phyloP scores from a whole-genome alignment of 1,139 yeast genomes.

The Yamadazyma trypodendri region DNA sequence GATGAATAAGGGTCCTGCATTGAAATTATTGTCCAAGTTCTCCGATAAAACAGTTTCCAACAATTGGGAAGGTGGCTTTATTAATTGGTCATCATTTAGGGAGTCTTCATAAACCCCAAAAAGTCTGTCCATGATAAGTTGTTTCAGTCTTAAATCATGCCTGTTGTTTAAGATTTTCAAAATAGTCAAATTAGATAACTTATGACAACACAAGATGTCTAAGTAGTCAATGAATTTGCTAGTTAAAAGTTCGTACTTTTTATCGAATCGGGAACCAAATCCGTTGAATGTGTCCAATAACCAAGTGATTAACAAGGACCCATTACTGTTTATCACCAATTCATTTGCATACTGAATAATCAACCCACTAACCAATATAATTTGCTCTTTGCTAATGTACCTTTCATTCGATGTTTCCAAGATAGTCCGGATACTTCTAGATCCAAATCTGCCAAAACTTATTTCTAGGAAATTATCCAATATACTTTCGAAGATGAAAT shows the following conservation, averaged over 20 bases:
- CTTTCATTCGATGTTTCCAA: conserved; percentile 68
- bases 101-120: conserved; percentile 51
- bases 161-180: conserved; percentile 75
- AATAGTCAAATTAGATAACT: conserved; percentile 80
- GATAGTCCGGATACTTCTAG: conserved; percentile 91
- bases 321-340: conserved; percentile 80
- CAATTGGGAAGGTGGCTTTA: conserved; percentile 26
- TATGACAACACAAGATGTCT: conserved; percentile 72
- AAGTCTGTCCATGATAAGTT: conserved; percentile 58
- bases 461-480: conserved; percentile 77
- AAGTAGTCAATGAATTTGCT: conserved; percentile 62
- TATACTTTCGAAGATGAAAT: conserved; percentile 84
- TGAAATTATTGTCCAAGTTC: conserved; percentile 49
- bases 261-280: conserved; percentile 46
- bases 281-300: conserved; percentile 82
- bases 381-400: conserved; percentile 57
- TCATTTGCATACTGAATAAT: conserved; percentile 75
- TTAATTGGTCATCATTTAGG: conserved; percentile 18
- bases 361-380: conserved; percentile 73
- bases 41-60: conserved; percentile 51
- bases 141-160: conserved; percentile 62
- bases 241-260: conserved; percentile 33
- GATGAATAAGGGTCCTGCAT: conserved; percentile 82
- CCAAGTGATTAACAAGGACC: conserved; percentile 91
- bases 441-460: conserved; percentile 89